Percentiles rank a stretch among this genome's conserved stretches.
Conservation (phyloP, 1,139 yeast species). For the Blastobotrys indianensis region DNA sequence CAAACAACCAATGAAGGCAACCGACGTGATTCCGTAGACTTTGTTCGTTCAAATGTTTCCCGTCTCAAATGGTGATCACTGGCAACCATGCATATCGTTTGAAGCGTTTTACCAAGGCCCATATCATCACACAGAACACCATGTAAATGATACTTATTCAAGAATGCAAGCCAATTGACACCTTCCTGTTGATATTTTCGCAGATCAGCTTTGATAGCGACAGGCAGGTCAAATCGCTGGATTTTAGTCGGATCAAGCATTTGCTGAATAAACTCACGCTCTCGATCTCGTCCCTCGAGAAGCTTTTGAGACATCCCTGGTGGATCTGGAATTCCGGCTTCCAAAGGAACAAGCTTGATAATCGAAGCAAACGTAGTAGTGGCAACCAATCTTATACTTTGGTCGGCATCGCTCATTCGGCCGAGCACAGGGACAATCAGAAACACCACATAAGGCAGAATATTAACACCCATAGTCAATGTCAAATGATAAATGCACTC, state of each 20-base stretch:
- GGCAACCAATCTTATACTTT: conserved; percentile 82
- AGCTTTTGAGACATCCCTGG: conserved; percentile 83
- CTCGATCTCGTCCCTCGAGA: conserved; percentile 84
- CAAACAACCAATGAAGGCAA: conserved; percentile 84
- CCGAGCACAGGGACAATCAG: conserved; percentile 94
- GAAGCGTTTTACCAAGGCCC: conserved; percentile 97
- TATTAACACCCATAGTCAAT: conserved; percentile 77
- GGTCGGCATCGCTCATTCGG: conserved; percentile 94
- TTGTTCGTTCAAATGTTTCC: conserved; percentile 54
- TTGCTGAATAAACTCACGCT: conserved; percentile 90
- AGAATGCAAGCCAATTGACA: conserved; percentile 94
- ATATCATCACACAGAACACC: conserved; percentile 98
- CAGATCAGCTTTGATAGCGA: conserved; percentile 84
- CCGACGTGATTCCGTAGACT: conserved; percentile 61
- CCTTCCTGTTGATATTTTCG: conserved; percentile 98
- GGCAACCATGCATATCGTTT: conserved; percentile 93
- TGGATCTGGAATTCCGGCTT: conserved; percentile 97
- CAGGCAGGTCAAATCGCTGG: conserved; percentile 81
- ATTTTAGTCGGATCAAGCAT: conserved; percentile 98
- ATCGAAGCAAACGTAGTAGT: conserved; percentile 96
- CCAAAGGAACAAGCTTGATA: conserved; percentile 91
- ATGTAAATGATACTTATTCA: conserved; percentile 90
- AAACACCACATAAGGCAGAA: conserved; percentile 91
- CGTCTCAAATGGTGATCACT: conserved; percentile 89
- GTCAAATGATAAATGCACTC: conserved; percentile 87